Base-by-base conservation (phyloP, 305 asterid genomes). In the Plantago rigida region DNA sequence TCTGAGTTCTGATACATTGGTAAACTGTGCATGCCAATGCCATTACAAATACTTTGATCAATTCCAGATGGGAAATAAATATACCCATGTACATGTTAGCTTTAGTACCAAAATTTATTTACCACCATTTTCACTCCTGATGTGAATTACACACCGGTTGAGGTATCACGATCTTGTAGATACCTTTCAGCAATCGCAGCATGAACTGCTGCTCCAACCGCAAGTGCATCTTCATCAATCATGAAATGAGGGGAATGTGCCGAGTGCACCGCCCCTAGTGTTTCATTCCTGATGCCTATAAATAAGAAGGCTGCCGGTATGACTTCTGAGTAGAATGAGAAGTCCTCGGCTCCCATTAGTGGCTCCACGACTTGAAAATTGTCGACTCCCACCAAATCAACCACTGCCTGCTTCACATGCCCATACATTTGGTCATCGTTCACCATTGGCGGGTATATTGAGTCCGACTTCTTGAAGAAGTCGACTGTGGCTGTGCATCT, bases 151-250 rank as follows among this genome's bases (percentile, higher is more conserved):
- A 53, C 31, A 29, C 34, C 8, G 63, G 59, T 48, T 2, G 73
- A 52, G 69, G 46, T 57, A 15, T 17, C 56, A 3, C 67, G 72
- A 1, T 77, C 83, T 42, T 71, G 62, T 47, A 92, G 85, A 58
- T 85, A 93, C 66, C 95, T 86, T 74, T 89, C 97, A 0, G 96
- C 97, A 64, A 93, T 78, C 60, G 95, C 88, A 19, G 97, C 99
- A 62, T 93, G 92, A 68, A 84, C 68, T 19, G 99, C 96, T 11
- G 99, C 96, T 2, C 99, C 99, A 2, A 84, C 57, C 1, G 82
- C 80, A 1, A 93, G 86, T 55, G 80, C 95, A 57, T 85, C 81
- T 73, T 93, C 99, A 9, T 93, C 99, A 10, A 93, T 81, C 84
- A 75, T 82, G 79, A 93, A 93, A 67, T 83, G 79, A 0, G 99